Base-by-base conservation (phyloP, 352 stramenopile species). In the Phytophthora capsici region DNA sequence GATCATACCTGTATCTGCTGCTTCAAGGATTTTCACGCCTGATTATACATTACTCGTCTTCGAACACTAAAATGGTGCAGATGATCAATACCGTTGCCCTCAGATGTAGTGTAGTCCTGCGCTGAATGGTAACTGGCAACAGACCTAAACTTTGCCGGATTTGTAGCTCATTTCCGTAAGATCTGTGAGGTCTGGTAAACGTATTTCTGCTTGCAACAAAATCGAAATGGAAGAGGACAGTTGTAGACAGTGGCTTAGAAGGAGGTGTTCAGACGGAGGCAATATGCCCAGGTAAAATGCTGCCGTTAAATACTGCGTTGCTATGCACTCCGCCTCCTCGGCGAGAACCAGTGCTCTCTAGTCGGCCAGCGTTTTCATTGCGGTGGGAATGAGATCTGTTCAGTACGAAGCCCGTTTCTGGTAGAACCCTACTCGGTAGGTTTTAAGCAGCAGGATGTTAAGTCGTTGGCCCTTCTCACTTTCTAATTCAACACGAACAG, bases 391-490 rank as follows among this genome's bases (percentile, higher is more conserved):
- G 47, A 58, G 45, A 30, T 36, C 46, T 22, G 17, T 44, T 56
- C 48, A 55, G 47, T 32, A 30, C 28, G 22, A 23, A 37, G 25
- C 46, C n/a, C 46, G 26, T 14, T 38, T 40, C 26, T 2, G 20
- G 23, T 47, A 40, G 37, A 16, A 14, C 1, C 7, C 19, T 9
- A 28, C n/a, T n/a, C 16, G 53, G 26, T 28, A 26, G 41, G 10
- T 22, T 12, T 52, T 38, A 16, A 38, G 9, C 20, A 36, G 13
- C 43, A 48, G 4, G 5, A 43, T 56, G 55, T 66, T 66, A 66
- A 66, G 38, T 70, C 38, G 41, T 47, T 57, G 16, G 9, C 34
- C 13, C 19, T 19, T 41, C 56, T 66, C 56, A 71, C 25, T 71
- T 63, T 49, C 25, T 41, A 53, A 63, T 66, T 71, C 57, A 20